Conservation (phyloP, 2,329 filamentous ascomycete species). For the Venturia aucupariae region DNA sequence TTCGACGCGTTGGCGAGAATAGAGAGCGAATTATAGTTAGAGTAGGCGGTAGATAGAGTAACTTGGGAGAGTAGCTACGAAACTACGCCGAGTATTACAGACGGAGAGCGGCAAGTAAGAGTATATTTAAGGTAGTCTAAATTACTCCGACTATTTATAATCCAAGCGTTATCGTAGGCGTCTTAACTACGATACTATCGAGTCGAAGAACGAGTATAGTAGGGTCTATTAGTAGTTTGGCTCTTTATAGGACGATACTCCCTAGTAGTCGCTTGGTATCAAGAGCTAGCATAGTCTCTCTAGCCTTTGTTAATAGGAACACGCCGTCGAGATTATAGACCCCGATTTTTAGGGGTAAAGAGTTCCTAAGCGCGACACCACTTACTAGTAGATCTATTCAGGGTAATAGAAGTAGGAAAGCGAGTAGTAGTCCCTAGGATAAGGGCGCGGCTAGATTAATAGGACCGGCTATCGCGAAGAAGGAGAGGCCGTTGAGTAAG, state of each 20-base stretch:
- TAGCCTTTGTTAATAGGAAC: background rate
- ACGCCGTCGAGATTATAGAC: background rate
- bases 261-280: background rate
- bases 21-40: slow-evolving; percentile 96
- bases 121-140: slow-evolving; percentile 44
- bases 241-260: background rate
- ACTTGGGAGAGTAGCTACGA: slow-evolving; percentile 86
- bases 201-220: background rate
- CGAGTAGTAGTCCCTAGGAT: slow-evolving; percentile 24
- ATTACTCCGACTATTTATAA: background rate
- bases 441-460: slow-evolving; percentile 53
- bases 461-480: slow-evolving; percentile 53
- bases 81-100: slow-evolving; percentile 91
- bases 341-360: background rate
- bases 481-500: slow-evolving; percentile 52
- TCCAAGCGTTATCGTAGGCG: background rate
- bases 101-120: slow-evolving; percentile 52
- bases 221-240: background rate
- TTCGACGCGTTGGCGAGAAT: slow-evolving; percentile 80
- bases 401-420: slow-evolving; percentile 19
- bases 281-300: background rate
- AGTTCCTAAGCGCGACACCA: background rate
- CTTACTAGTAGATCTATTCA: slow-evolving; percentile 1
- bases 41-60: slow-evolving; percentile 96
- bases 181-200: background rate